Conservation (phyloP, 768 basidiomycete species). For the Podaxis pistillaris region DNA sequence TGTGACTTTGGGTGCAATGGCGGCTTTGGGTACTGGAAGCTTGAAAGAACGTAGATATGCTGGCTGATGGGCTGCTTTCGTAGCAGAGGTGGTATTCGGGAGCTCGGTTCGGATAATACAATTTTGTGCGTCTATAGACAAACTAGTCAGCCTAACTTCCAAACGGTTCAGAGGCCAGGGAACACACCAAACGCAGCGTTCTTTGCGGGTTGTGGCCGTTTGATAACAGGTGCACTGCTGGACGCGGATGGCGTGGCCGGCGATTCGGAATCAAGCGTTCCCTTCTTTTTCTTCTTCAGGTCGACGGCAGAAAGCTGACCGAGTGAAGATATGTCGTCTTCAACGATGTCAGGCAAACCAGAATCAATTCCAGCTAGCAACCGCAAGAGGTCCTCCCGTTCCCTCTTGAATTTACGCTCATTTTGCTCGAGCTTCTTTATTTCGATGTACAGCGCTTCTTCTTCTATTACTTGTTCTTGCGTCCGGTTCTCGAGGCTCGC, state of each 20-base stretch:
- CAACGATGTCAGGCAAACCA: slow-evolving; percentile 71
- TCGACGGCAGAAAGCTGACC: slow-evolving; percentile 49
- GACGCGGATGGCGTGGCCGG: slow-evolving; percentile 45
- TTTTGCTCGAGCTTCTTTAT: slow-evolving; percentile 94
- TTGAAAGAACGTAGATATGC: slow-evolving; percentile 87
- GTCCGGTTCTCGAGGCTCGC: slow-evolving; percentile 86
- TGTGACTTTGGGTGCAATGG: slow-evolving; percentile 71
- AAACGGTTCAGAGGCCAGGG: not conserved
- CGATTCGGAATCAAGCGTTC: slow-evolving; percentile 41
- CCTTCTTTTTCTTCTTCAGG: slow-evolving; percentile 56
- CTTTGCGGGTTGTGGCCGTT: slow-evolving; percentile 48
- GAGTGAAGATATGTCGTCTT: slow-evolving; percentile 60
- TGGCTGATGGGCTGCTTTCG: slow-evolving; percentile 77
- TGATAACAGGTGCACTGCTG: slow-evolving; percentile 32
- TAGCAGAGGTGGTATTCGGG: slow-evolving; percentile 48
- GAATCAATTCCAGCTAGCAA: slow-evolving; percentile 85
- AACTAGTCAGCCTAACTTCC: not conserved
- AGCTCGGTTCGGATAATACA: slow-evolving; percentile 73
- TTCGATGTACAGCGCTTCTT: slow-evolving; percentile 92
- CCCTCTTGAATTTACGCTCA: slow-evolving; percentile 83
- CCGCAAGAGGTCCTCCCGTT: slow-evolving; percentile 83
- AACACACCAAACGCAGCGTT: slow-evolving; percentile 57
- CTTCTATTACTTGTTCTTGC: slow-evolving; percentile 86
- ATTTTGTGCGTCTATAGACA: slow-evolving; percentile 55
- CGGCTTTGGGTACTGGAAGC: slow-evolving; percentile 74